phyloP scores from a whole-genome alignment of 1,284 basidiomycete genomes.

The Pseudozyma hubeiensis region DNA sequence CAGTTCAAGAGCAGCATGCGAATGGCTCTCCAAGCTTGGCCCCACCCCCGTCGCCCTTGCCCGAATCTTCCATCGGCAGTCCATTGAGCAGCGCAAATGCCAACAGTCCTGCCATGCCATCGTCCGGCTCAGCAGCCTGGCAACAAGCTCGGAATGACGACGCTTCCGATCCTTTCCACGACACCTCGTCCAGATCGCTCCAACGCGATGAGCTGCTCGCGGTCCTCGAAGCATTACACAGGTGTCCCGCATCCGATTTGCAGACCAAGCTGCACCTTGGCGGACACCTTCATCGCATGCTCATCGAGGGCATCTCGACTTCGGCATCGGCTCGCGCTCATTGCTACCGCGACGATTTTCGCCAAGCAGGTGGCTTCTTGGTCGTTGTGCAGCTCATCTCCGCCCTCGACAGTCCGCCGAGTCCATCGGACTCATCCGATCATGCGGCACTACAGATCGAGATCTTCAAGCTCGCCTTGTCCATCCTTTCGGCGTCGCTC shows the following conservation, averaged over 20 bases:
- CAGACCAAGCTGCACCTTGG: conserved; percentile 50
- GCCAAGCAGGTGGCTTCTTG: conserved; percentile 58
- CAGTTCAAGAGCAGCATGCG: background rate
- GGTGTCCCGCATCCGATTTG: conserved; percentile 33
- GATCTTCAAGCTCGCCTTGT: conserved; percentile 55
- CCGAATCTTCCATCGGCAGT: conserved; percentile 30
- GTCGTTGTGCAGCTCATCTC: conserved; percentile 60
- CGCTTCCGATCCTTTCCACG: conserved; percentile 13
- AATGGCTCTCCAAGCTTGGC: conserved; percentile 9
- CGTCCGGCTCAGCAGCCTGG: conserved; percentile 17
- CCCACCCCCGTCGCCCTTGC: conserved; percentile 20
- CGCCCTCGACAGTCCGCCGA: conserved; percentile 29
- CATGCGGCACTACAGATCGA: conserved; percentile 37
- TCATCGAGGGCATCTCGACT: conserved; percentile 33
- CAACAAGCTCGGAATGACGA: background rate
- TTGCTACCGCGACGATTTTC: conserved; percentile 50
- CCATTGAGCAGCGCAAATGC: conserved; percentile 31
- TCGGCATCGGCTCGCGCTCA: conserved; percentile 18
- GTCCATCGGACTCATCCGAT: conserved; percentile 1
- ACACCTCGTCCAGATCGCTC: conserved; percentile 8
- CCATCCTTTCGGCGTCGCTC: conserved; percentile 56
- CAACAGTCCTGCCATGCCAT: conserved; percentile 19
- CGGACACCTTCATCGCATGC: conserved; percentile 51
- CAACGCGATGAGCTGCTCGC: conserved; percentile 46
- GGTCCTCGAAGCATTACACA: conserved; percentile 40